Base-by-base conservation (phyloP, 225 moss, liverwort and hornwort genomes). In the Antitrichia curtipendula region DNA sequence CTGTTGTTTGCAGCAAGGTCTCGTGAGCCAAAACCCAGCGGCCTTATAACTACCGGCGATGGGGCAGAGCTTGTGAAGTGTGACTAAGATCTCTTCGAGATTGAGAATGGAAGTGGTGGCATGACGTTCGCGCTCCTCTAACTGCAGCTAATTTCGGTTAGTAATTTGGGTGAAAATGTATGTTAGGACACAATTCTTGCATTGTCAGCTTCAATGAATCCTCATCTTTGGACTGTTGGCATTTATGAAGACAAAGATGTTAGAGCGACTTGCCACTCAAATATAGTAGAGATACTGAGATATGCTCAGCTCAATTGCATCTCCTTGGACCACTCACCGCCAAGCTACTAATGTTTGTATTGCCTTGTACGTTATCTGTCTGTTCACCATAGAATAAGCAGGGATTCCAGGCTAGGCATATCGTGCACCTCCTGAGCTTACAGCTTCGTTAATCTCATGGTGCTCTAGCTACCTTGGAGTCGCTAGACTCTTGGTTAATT, bases 61-160 rank as follows among this genome's bases (percentile, higher is more conserved):
- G 11, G 45, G 19, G 45, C 4, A 74, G 32, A 49, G 12, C 32
- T 74, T 57, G n/a, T 75, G 18, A 17, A 64, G 64, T 91, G 43
- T 95, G 91, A 93, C 56, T 96, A 91, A 71, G 95, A 95, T 88
- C 92, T 96, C 32, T 97, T 96, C 81, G 92, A 94, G 82, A 96
- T 95, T 57, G 91, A 95, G 57, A 93, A 88, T 40, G 95, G 95
- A 68, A 96, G 93, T 90, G 95, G 95, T 82, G 95, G 52, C 52
- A 34, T 52, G 52, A 94, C n/a, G 93, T 94, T 75, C 89, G 94
- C 21, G 93, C 92, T 40, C 85, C 96, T 80, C 92, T 93, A 76
- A 94, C 93, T 91, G 85, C 94, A 58, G 91, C 93, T 58, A 86
- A 89, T 60, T 89, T 89, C 75, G 96, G 96, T 70, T 95, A 91